These are phyloP conservation scores for Plenodomus lindquistii DNA, from an alignment of 2,329 filamentous ascomycete genomes.

Conservation along the genomic window DNA sequence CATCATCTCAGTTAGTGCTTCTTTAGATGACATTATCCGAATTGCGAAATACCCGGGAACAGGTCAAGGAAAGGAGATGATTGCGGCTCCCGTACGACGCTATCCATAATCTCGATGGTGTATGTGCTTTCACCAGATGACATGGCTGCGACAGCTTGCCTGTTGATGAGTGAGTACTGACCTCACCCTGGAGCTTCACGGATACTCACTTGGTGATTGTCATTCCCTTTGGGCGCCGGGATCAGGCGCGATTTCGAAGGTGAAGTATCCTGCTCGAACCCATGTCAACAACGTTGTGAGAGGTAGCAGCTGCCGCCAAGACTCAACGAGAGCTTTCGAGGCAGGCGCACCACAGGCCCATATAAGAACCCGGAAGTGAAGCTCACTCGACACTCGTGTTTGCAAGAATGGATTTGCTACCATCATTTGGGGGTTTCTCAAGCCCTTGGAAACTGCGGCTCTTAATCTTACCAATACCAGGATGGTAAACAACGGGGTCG, in stretches of 20 bases:
- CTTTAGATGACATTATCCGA: not conserved
- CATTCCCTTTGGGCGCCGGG: not conserved
- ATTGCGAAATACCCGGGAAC: not conserved
- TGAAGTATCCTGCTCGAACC: not conserved
- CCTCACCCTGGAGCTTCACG: not conserved
- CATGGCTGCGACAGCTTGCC: not conserved
- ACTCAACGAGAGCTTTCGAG: not conserved
- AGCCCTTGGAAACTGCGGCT: too few species aligned
- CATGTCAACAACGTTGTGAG: not conserved
- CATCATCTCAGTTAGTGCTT: not conserved
- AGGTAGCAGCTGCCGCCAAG: not conserved
- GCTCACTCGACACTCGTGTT: too few species aligned
- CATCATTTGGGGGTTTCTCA: too few species aligned
- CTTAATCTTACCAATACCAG: too few species aligned
- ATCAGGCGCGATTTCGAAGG: not conserved
- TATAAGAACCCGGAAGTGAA: not conserved
- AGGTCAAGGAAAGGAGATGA: not conserved
- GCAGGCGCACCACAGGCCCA: too few species aligned
- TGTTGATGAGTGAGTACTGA: not conserved
- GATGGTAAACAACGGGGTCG: too few species aligned
- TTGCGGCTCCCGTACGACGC: not conserved
- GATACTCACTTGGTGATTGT: not conserved
- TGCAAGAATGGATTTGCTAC: too few species aligned
- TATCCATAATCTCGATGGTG: not conserved
- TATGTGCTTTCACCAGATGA: not conserved